phyloP scores from a whole-genome alignment of 148 eudicot genomes.

The Talinum fruticosum region DNA sequence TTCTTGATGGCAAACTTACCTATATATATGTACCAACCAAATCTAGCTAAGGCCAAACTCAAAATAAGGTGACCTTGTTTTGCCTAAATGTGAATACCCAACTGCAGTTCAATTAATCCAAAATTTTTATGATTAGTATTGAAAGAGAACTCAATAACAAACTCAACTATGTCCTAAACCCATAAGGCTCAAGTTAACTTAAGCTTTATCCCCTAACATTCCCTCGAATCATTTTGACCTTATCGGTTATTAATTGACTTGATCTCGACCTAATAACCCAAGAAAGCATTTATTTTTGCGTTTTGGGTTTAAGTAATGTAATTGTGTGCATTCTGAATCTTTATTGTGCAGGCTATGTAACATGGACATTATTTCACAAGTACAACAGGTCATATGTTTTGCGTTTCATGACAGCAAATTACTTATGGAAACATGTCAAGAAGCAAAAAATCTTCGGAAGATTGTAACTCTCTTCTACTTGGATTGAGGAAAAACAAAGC shows the following conservation, averaged over 20 bases:
- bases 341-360: conserved; percentile 77
- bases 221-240: background rate
- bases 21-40: background rate
- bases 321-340: background rate
- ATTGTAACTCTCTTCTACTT: conserved; percentile 92
- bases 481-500: conserved; percentile 38
- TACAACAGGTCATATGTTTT: conserved; percentile 95
- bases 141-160: background rate
- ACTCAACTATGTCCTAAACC: background rate
- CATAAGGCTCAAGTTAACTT: no score
- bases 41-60: background rate
- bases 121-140: no score
- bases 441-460: conserved; percentile 92
- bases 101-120: background rate
- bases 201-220: no score
- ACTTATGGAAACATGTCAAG: conserved; percentile 99
- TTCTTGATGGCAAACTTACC: background rate
- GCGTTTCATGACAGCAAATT: conserved; percentile 93
- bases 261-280: no score
- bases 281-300: no score
- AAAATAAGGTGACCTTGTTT: background rate
- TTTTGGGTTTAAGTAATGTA: no score
- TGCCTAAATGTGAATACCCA: background rate
- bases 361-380: conserved; percentile 95
- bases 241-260: no score